These are phyloP conservation scores for Aspergillaceae sp. DNA, from an alignment of 2,329 filamentous ascomycete genomes.

Conservation along the genomic window DNA sequence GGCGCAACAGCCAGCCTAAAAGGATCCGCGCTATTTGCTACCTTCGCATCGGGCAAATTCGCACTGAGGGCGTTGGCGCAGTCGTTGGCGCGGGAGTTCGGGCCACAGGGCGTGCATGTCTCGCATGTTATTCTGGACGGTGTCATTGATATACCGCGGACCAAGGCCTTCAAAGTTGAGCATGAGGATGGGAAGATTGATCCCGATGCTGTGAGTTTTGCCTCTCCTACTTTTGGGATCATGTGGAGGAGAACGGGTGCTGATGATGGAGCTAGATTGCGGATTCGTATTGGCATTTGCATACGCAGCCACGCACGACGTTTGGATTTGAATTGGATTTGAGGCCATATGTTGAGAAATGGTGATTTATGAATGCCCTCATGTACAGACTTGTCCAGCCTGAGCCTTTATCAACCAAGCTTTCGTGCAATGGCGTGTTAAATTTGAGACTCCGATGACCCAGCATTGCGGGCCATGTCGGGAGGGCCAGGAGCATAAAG, in stretches of 20 bases:
- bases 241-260: neutral
- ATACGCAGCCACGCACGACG: conserved; percentile 67
- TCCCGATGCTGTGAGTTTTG: conserved; percentile 57
- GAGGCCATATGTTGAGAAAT: conserved; percentile 75
- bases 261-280: conserved; percentile 56
- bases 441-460: too few species aligned
- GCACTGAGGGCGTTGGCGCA: conserved; percentile 66
- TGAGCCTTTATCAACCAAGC: too few species aligned
- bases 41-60: conserved; percentile 74
- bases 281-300: conserved; percentile 75
- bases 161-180: conserved; percentile 51
- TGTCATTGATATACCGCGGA: conserved; percentile 70
- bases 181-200: conserved; percentile 60
- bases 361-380: conserved; percentile 39
- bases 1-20: conserved; percentile 75
- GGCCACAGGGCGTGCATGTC: conserved; percentile 74
- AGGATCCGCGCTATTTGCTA: conserved; percentile 58
- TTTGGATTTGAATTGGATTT: conserved; percentile 79
- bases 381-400: too few species aligned
- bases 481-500: too few species aligned
- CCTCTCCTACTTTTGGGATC: conserved; percentile 8
- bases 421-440: too few species aligned
- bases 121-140: conserved; percentile 77
- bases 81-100: conserved; percentile 73
- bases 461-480: too few species aligned